These are phyloP conservation scores for Saksenaea vasiformis DNA, from an alignment of 371 early-diverging fungal species.

Conservation along the genomic window DNA sequence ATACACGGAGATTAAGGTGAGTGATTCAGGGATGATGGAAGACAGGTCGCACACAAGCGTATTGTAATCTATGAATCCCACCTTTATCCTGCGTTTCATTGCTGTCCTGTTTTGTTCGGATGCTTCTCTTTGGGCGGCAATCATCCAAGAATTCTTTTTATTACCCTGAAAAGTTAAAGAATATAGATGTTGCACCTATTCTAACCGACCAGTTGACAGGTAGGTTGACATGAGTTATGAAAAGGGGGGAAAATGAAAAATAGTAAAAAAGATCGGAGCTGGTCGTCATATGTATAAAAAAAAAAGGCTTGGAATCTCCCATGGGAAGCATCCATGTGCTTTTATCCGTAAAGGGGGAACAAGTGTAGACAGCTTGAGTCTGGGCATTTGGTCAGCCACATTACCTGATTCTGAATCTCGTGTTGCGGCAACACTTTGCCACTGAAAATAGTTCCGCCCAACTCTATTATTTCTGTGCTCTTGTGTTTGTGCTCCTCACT, in stretches of 20 bases:
- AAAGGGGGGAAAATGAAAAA: too few species aligned
- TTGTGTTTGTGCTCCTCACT: neutral
- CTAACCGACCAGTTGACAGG: too few species aligned
- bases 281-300: neutral
- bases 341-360: neutral
- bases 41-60: neutral
- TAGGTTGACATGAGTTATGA: too few species aligned
- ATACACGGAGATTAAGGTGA: neutral
- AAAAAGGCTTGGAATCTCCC: neutral
- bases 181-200: too few species aligned
- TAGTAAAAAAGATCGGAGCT: neutral
- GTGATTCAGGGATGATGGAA: neutral
- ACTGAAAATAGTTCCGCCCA: slow-evolving; percentile 1
- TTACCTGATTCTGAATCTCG: slow-evolving; percentile 2
- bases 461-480: neutral
- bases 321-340: neutral
- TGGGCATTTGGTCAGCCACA: slow-evolving; percentile 3
- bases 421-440: neutral
- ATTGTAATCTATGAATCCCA: neutral
- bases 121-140: too few species aligned
- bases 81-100: neutral
- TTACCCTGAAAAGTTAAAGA: too few species aligned
- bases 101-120: neutral
- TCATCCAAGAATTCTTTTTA: too few species aligned
- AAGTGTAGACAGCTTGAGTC: neutral